phyloP scores from a whole-genome alignment of 1,284 basidiomycete species.

The Abortiporus biennis region DNA sequence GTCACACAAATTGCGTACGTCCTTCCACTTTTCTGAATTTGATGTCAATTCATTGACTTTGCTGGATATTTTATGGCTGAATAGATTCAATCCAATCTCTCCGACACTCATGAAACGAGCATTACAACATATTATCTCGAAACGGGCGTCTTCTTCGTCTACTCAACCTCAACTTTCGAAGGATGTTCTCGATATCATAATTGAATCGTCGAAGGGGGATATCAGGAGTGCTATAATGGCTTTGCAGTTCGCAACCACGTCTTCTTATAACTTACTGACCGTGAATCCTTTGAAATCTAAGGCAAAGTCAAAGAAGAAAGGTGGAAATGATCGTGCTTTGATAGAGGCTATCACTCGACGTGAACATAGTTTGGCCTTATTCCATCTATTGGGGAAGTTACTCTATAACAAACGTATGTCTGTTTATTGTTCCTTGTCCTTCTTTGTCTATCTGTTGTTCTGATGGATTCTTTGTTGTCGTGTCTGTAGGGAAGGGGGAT shows the following conservation, averaged over 20 bases:
- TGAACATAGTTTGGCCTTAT: constrained; percentile 84
- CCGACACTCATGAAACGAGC: constrained; percentile 81
- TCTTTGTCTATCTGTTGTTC: too few species aligned
- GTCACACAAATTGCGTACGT: constrained; percentile 72
- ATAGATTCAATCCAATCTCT: constrained; percentile 81
- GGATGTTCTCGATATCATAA: constrained; percentile 68
- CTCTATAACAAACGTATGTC: constrained; percentile 87
- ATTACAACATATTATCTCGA: constrained; percentile 57
- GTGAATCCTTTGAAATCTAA: not conserved
- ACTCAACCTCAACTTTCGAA: constrained; percentile 40
- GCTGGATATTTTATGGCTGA: not conserved
- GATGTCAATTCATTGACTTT: not conserved
- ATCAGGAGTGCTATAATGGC: constrained; percentile 91
- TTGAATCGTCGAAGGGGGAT: constrained; percentile 82
- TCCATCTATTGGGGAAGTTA: constrained; percentile 91
- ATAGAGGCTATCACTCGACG: constrained; percentile 72
- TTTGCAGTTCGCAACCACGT: constrained; percentile 69
- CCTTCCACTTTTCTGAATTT: constrained; percentile 1
- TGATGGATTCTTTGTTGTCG: too few species aligned
- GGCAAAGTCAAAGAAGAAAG: not conserved
- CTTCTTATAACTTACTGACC: constrained; percentile 5
- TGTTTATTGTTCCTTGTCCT: not conserved
- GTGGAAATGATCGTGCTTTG: not conserved
- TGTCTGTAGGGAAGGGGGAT: constrained; percentile 62
- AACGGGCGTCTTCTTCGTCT: constrained; percentile 33